Evolutionary conservation across 148 eudicot species (phyloP).

Genomic region (Nepenthes gracilis): DNA sequence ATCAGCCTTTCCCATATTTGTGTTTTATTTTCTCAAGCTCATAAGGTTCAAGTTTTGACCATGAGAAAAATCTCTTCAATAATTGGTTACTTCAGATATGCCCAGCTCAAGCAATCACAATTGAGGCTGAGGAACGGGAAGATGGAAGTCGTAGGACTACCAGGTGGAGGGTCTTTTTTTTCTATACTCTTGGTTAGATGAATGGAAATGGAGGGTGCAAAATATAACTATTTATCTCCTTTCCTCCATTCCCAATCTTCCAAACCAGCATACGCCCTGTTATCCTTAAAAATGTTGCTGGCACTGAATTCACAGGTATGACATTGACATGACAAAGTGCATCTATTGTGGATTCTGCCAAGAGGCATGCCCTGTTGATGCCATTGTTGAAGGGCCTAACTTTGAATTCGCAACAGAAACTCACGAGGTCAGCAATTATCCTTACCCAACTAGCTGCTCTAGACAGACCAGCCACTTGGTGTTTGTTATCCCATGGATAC

Average conservation of each 20-base stretch:
- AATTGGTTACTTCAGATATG: constrained; percentile 38
- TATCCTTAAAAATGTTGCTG: not conserved
- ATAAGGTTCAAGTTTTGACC: too few relatives aligned
- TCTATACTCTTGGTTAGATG: not conserved
- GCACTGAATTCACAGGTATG: constrained; percentile 41
- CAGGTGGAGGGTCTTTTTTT: constrained; percentile 26
- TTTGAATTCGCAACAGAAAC: constrained; percentile 97
- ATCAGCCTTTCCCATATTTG: too few relatives aligned
- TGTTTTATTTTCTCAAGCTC: too few relatives aligned
- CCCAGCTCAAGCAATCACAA: constrained; percentile 97
- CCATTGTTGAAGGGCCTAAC: constrained; percentile 97
- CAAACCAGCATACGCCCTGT: not conserved
- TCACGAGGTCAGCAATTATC: constrained; percentile 50
- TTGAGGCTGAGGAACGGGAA: constrained; percentile 94
- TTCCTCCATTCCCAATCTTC: too few relatives aligned
- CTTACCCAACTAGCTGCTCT: too few relatives aligned
- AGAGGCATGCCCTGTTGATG: constrained; percentile 99
- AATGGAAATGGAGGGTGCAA: not conserved
- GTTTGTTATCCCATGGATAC: too few relatives aligned
- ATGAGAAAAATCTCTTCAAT: too few relatives aligned
- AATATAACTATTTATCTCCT: not conserved
- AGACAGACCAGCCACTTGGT: too few relatives aligned
- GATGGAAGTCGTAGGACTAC: constrained; percentile 98
- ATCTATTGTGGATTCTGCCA: constrained; percentile 99
- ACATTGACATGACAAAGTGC: constrained; percentile 94